Evolutionary conservation across 2,329 filamentous ascomycete species (phyloP).

Genomic region (Dryadomyces sulphureus): DNA sequence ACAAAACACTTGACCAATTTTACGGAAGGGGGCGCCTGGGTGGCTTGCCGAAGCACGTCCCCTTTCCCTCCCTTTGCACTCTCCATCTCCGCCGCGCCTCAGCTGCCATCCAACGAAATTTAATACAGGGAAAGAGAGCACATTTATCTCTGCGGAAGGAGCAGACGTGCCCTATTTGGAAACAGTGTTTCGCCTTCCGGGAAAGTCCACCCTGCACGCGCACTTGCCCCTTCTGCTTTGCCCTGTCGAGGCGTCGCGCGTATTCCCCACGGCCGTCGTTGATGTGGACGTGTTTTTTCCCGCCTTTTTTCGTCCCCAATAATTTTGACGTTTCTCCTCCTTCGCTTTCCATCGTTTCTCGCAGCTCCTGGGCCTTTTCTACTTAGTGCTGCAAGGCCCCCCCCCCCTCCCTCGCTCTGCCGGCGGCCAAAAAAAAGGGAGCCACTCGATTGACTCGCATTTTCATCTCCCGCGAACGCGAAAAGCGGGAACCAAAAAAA

Average conservation of each 20-base stretch:
- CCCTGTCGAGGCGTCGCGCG: background rate
- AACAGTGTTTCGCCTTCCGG: background rate
- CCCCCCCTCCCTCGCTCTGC: background rate
- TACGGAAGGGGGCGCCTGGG: background rate
- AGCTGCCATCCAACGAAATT: background rate
- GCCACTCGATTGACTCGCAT: constrained; percentile 1
- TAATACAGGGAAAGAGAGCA: background rate
- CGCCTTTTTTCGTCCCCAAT: background rate
- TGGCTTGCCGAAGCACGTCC: background rate
- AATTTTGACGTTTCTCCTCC: background rate
- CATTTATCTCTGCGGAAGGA: background rate
- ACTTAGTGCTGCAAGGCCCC: constrained; percentile 1
- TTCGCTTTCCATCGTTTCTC: background rate
- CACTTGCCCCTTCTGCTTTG: background rate
- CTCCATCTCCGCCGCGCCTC: constrained; percentile 1
- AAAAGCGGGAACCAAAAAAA: constrained; percentile 3
- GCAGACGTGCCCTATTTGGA: background rate
- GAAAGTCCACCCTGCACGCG: background rate
- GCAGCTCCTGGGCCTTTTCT: background rate
- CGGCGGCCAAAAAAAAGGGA: background rate
- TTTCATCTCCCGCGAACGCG: constrained; percentile 1
- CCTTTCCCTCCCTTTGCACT: constrained; percentile 1
- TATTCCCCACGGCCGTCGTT: background rate
- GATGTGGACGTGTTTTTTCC: constrained; percentile 4
- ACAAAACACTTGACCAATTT: background rate